Evolutionary conservation across 2,329 filamentous ascomycete species (phyloP).

Genomic region (Fusarium veterinarium): DNA sequence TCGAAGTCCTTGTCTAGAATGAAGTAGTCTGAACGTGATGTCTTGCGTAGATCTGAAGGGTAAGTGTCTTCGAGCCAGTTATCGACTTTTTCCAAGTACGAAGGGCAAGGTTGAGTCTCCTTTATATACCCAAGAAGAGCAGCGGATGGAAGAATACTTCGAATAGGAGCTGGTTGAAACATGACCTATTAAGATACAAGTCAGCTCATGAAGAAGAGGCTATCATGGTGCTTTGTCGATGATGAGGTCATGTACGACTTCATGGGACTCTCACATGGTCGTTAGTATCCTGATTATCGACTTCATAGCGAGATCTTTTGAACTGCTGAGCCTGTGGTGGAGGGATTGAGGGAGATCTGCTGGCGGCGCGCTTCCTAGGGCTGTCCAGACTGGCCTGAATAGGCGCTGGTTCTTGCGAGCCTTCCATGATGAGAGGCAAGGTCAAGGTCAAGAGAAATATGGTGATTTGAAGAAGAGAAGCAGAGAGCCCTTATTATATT

Average conservation of each 20-base stretch:
- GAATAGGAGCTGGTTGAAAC: background rate
- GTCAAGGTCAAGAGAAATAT: background rate
- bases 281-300: background rate
- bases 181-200: background rate
- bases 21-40: background rate
- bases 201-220: background rate
- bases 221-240: background rate
- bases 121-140: slow-evolving; percentile 7
- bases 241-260: background rate
- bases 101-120: background rate
- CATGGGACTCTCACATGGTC: background rate
- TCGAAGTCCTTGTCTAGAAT: background rate
- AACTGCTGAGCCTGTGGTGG: background rate
- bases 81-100: background rate
- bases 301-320: too few species aligned
- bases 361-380: slow-evolving; percentile 2
- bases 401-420: background rate
- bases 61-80: slow-evolving; percentile 21
- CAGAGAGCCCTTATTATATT: background rate
- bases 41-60: background rate
- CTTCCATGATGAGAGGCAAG: background rate
- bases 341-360: background rate
- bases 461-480: background rate
- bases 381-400: background rate
- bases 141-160: background rate